Percentiles rank a stretch among this genome's conserved stretches.
Conservation (phyloP, 2,329 filamentous ascomycete genomes). For the Lomentospora prolificans region DNA sequence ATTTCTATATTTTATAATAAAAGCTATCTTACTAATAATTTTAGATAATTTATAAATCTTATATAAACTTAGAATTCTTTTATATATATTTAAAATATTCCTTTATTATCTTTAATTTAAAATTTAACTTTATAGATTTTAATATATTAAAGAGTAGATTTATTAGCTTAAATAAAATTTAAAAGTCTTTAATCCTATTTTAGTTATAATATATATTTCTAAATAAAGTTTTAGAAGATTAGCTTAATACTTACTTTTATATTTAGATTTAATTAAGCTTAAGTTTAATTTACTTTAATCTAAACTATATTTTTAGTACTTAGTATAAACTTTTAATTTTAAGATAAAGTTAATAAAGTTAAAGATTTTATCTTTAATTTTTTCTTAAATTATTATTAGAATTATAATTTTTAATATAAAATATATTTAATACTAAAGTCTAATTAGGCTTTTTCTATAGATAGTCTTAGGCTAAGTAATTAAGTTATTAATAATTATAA, state of each 20-base stretch:
- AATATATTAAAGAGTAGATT: not conserved
- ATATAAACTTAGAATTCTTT: too few species aligned
- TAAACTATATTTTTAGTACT: not conserved
- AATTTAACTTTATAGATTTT: not conserved
- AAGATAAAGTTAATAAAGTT: not conserved
- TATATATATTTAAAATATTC: too few species aligned
- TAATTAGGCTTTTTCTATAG: not conserved
- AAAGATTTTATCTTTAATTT: not conserved
- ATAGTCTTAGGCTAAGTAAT: not conserved
- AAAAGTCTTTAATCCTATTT: not conserved
- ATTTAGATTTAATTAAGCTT: not conserved
- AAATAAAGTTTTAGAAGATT: not conserved
- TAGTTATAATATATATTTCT: not conserved
- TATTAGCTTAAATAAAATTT: not conserved
- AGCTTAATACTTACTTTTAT: not conserved
- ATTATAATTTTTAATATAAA: not conserved
- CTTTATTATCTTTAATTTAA: too few species aligned
- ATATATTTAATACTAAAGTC: not conserved
- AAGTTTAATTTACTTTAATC: not conserved
- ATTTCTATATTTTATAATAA: too few species aligned
- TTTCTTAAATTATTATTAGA: not conserved
- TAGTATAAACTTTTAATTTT: not conserved
- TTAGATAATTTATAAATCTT: too few species aligned
- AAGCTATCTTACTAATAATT: too few species aligned
- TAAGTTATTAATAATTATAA: not conserved